A percentile compares a stretch with the other conserved stretches of the same genome.
These are phyloP conservation scores for Verruconis gallopava DNA, from an alignment of 2,329 filamentous ascomycete genomes.

Conservation along the genomic window DNA sequence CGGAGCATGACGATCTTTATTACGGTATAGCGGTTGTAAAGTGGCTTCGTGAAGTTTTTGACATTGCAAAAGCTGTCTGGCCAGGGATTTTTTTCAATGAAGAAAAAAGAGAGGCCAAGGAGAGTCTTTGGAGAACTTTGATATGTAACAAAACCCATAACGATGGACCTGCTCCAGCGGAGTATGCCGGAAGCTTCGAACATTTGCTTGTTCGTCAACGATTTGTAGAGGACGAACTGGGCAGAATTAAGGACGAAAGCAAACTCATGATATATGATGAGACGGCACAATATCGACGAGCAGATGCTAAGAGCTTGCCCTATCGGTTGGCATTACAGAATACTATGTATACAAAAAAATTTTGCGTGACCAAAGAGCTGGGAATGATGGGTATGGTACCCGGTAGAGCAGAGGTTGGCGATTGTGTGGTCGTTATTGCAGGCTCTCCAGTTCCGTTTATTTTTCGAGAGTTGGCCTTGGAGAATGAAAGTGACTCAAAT, in stretches of 20 bases:
- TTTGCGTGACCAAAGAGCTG: background rate
- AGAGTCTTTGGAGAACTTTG: background rate
- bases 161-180: background rate
- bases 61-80: background rate
- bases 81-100: background rate
- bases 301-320: background rate
- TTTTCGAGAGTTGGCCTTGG: background rate
- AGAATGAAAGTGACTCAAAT: background rate
- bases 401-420: background rate
- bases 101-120: background rate
- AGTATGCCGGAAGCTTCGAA: background rate
- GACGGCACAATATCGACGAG: background rate
- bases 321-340: background rate
- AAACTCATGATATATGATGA: too few relatives aligned
- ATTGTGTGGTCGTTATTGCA: background rate
- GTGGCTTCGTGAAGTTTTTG: background rate
- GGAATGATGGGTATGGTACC: background rate
- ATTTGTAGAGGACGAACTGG: too few relatives aligned
- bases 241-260: too few relatives aligned
- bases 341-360: background rate
- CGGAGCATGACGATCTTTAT: background rate
- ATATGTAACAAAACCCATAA: background rate
- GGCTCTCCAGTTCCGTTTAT: background rate
- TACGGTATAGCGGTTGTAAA: background rate
- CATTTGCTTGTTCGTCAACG: background rate